Conservation (phyloP, 2,329 filamentous ascomycete genomes). For the Aspergillus pseudonomiae region DNA sequence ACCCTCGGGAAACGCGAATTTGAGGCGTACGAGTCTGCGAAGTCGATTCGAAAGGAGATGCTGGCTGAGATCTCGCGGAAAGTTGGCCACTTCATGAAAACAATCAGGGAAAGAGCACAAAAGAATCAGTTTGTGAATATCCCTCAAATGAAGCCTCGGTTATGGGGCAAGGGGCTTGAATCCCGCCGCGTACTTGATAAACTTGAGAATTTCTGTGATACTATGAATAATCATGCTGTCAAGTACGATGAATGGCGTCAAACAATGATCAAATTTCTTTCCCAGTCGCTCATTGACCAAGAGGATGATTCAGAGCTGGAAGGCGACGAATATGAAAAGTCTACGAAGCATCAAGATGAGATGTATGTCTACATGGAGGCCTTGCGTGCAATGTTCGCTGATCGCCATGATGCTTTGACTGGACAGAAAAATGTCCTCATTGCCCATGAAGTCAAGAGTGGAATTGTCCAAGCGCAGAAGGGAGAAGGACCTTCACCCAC, state of each 20-base stretch:
- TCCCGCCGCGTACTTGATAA: constrained; percentile 67
- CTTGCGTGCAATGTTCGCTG: constrained; percentile 73
- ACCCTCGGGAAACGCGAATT: constrained; percentile 71
- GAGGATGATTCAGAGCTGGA: constrained; percentile 75
- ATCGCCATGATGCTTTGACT: constrained; percentile 75
- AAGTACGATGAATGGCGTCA: constrained; percentile 75
- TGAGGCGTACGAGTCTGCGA: constrained; percentile 76
- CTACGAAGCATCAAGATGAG: constrained; percentile 84
- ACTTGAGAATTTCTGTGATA: constrained; percentile 65
- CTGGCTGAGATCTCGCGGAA: constrained; percentile 62
- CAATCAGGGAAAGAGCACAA: constrained; percentile 57
- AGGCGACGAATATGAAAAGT: constrained; percentile 87
- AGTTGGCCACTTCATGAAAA: constrained; percentile 66
- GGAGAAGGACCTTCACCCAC: constrained; percentile 73
- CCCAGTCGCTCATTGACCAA: constrained; percentile 78
- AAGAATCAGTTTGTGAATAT: constrained; percentile 64
- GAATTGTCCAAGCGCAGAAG: constrained; percentile 62
- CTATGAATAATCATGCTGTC: constrained; percentile 72
- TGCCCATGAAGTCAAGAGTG: constrained; percentile 69
- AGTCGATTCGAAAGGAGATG: constrained; percentile 75
- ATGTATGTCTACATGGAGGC: constrained; percentile 84
- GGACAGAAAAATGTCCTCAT: constrained; percentile 77
- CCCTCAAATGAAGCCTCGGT: constrained; percentile 59
- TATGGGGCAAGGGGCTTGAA: constrained; percentile 70
- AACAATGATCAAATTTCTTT: constrained; percentile 70